A percentile compares a stretch with the other conserved stretches of the same genome.
phyloP scores from a whole-genome alignment of 208 protist genomes.

The Balamuthia mandrillaris region DNA sequence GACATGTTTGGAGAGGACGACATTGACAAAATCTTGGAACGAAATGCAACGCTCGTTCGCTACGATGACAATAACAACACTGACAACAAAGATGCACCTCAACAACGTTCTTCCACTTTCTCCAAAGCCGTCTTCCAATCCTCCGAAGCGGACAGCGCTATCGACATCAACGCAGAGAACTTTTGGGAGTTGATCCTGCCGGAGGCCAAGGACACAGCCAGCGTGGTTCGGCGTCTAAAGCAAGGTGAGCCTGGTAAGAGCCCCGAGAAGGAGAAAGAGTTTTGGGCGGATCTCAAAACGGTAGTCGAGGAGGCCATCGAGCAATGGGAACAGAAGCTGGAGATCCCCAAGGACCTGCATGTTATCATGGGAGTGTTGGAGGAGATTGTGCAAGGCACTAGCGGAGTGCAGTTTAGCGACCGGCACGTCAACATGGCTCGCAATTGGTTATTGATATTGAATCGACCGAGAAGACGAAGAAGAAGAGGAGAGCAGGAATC shows the following conservation, averaged over 20 bases:
- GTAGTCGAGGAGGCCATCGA: neutral
- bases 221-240: neutral
- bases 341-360: neutral
- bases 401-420: neutral
- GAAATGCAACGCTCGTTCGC: slow-evolving; percentile 35
- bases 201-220: neutral
- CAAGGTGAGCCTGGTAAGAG: neutral
- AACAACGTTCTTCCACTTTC: slow-evolving; percentile 24
- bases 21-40: slow-evolving; percentile 59
- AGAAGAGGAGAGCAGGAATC: neutral
- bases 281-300: neutral
- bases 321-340: neutral
- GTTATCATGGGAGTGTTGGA: slow-evolving; percentile 10
- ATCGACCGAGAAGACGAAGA: neutral
- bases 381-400: neutral
- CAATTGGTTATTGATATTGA: neutral
- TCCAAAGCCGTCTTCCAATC: slow-evolving; percentile 54
- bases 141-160: neutral
- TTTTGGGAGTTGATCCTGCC: slow-evolving; percentile 69
- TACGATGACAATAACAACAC: neutral
- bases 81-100: no score
- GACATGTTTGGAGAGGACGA: slow-evolving; percentile 33
- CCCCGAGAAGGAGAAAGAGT: neutral
- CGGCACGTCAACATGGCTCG: neutral
- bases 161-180: slow-evolving; percentile 69